Percentiles rank a stretch among this genome's conserved stretches.
These are phyloP conservation scores for Rhododendron henanense DNA, from an alignment of 148 eudicot genomes.

Conservation along the genomic window DNA sequence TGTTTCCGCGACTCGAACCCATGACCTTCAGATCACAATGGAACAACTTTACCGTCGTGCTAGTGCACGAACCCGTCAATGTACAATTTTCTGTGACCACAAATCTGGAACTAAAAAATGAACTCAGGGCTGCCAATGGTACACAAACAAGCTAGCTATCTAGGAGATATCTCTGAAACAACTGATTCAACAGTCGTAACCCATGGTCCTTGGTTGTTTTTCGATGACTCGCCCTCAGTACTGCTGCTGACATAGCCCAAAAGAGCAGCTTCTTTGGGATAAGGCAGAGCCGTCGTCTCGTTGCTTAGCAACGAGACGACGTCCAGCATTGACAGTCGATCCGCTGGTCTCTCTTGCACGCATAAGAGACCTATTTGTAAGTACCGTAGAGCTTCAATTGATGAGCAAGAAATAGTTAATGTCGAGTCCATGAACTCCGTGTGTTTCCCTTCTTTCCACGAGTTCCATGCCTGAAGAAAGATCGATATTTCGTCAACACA, in stretches of 20 bases:
- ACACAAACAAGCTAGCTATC: not conserved
- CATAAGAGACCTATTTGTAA: not conserved
- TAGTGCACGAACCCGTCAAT: too few relatives aligned
- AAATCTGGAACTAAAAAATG: not conserved
- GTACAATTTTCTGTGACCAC: not conserved
- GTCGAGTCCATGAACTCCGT: not conserved
- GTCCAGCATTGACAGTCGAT: not conserved
- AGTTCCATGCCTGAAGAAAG: not conserved
- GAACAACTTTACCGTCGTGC: too few relatives aligned
- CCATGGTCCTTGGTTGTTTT: not conserved
- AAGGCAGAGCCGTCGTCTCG: not conserved
- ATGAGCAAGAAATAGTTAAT: not conserved
- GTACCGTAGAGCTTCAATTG: not conserved
- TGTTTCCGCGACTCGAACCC: too few relatives aligned
- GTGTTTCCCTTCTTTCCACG: not conserved
- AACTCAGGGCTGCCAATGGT: not conserved
- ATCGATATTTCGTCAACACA: not conserved
- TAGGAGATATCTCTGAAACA: not conserved
- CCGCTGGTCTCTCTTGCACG: not conserved
- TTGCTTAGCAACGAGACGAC: not conserved
- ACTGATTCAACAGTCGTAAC: not conserved
- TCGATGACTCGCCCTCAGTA: not conserved
- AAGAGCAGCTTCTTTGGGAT: slow-evolving; percentile 2
- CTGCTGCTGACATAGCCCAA: not conserved
- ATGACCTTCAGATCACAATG: too few relatives aligned